These are phyloP conservation scores for Trichoderma reesei DNA, from an alignment of 495 filamentous ascomycete species.

Conservation along the genomic window DNA sequence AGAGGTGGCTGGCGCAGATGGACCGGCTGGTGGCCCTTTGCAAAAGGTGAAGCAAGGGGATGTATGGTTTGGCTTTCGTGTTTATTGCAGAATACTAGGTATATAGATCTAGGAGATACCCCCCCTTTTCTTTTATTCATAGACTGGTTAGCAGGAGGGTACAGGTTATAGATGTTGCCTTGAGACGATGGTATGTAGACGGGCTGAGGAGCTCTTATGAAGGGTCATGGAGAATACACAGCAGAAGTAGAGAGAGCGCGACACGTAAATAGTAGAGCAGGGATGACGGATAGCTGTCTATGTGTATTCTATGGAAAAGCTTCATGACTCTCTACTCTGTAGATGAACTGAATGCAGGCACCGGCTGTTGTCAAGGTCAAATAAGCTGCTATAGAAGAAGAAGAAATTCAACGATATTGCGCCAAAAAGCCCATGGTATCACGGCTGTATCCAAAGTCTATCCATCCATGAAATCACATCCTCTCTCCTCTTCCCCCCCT, in stretches of 20 bases:
- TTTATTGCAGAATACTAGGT: slow-evolving; percentile 6
- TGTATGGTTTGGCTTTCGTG: not conserved
- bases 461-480: too few species aligned
- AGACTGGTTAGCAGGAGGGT: not conserved
- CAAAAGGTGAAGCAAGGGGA: not conserved
- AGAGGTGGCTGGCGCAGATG: slow-evolving; percentile 62
- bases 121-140: slow-evolving; percentile 6
- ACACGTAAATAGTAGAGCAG: too few species aligned
- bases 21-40: slow-evolving; percentile 50
- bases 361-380: not conserved
- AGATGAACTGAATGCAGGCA: too few species aligned
- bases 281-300: too few species aligned
- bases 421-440: not conserved
- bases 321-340: too few species aligned
- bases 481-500: not conserved
- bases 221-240: not conserved
- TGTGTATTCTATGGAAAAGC: too few species aligned
- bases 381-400: not conserved
- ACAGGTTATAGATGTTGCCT: not conserved
- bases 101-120: slow-evolving; percentile 11
- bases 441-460: not conserved
- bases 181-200: not conserved
- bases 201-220: not conserved
- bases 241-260: too few species aligned
- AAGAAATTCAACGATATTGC: not conserved